Conservation (phyloP, 805 yeast genomes). For the Ogataea parapolymorpha region DNA sequence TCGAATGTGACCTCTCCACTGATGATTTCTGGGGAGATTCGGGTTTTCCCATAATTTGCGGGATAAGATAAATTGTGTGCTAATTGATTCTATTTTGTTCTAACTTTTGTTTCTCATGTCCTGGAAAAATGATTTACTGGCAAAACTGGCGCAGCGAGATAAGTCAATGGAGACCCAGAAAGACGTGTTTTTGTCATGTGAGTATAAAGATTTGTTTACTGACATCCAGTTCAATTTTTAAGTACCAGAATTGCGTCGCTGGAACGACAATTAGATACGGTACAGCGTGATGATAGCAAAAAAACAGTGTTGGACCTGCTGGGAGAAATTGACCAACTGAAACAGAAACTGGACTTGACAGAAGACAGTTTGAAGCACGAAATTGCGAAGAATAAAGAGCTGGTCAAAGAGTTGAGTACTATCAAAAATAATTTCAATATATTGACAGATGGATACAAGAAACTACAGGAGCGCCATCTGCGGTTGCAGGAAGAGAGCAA, state of each 20-base stretch:
- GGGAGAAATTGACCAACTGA: conserved; percentile 6
- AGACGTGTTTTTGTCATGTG: conserved; percentile 23
- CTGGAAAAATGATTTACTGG: conserved; percentile 23
- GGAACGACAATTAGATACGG: conserved; percentile 14
- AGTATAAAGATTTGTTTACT: conserved; percentile 9
- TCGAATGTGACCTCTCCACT: conserved; percentile 20
- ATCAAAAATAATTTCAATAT: conserved; percentile 19
- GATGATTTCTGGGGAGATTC: conserved; percentile 1
- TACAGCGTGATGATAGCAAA: conserved; percentile 17
- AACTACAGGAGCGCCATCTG: conserved; percentile 17
- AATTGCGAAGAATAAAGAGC: conserved; percentile 4
- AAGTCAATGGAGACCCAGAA: conserved; percentile 6
- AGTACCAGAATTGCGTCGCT: conserved; percentile 9
- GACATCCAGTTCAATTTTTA: conserved; percentile 18
- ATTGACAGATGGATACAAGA: conserved; percentile 25
- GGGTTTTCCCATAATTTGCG: conserved; percentile 5
- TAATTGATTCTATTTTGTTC: conserved; percentile 1
- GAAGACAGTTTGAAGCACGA: conserved; percentile 7
- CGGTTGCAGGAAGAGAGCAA: conserved; percentile 31
- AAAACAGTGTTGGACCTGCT: conserved; percentile 14
- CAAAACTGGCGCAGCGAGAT: conserved; percentile 21
- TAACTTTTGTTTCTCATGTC: conserved; percentile 1
- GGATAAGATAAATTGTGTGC: background rate
- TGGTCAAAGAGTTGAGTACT: conserved; percentile 8
- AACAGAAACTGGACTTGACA: background rate